phyloP scores from a whole-genome alignment of 2,329 filamentous ascomycete species.

The Xylariales sp. region DNA sequence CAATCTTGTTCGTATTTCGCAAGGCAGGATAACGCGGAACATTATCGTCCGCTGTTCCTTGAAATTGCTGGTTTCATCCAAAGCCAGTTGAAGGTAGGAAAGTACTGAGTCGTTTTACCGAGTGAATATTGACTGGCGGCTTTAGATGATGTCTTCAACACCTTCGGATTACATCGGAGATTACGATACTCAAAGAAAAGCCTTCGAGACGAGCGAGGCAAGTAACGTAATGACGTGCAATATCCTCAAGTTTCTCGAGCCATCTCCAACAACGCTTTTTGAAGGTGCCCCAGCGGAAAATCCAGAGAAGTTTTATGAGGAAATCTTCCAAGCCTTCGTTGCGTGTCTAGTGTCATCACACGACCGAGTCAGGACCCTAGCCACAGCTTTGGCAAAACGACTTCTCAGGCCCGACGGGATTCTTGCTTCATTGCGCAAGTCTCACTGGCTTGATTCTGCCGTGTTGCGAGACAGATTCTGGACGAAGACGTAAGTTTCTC shows the following conservation, averaged over 20 bases:
- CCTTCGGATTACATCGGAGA: conserved; percentile 35
- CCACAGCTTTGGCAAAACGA: conserved; percentile 41
- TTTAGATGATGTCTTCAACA: conserved; percentile 33
- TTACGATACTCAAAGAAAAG: conserved; percentile 34
- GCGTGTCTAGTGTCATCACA: conserved; percentile 51
- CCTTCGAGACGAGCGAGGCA: conserved; percentile 31
- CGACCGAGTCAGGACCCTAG: conserved; percentile 42
- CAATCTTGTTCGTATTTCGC: conserved; percentile 61
- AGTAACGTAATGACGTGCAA: conserved; percentile 42
- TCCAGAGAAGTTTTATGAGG: conserved; percentile 34
- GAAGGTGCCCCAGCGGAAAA: conserved; percentile 32
- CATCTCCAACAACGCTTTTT: conserved; percentile 47
- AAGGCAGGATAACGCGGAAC: conserved; percentile 40
- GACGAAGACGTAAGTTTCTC: conserved; percentile 42
- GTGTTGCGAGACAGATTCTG: conserved; percentile 43
- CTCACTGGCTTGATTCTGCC: conserved; percentile 31
- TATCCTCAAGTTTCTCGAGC: conserved; percentile 54
- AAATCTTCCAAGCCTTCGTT: conserved; percentile 48
- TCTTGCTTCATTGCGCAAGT: conserved; percentile 30
- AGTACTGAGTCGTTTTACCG: no score
- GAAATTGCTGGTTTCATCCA: conserved; percentile 53
- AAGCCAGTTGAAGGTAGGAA: conserved; percentile 51
- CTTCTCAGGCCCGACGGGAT: conserved; percentile 38
- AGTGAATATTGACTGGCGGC: conserved; percentile 11
- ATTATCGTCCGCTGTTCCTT: conserved; percentile 51